phyloP scores from a whole-genome alignment of 176 grass and related monocot species.

The Paspalum notatum region DNA sequence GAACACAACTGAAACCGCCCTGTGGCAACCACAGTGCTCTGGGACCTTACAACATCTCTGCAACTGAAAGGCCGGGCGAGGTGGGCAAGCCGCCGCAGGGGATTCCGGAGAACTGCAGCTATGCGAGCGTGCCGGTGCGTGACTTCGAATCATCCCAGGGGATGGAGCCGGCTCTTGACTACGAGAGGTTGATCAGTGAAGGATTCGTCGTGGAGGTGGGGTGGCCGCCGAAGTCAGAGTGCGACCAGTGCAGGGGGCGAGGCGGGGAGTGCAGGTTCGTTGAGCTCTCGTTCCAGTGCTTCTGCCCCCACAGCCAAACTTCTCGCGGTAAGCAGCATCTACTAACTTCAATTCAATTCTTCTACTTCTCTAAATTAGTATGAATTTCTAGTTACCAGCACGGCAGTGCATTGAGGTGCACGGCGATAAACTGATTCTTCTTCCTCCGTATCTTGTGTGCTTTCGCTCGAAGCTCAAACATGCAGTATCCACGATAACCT shows the following conservation, averaged over 20 bases:
- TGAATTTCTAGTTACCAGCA: no score
- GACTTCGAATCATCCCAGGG: not conserved
- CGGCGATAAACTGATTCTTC: no score
- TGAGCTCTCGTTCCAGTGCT: constrained; percentile 28
- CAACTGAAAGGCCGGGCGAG: no score
- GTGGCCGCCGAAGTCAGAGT: not conserved
- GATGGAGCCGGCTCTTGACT: not conserved
- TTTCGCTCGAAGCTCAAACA: not conserved
- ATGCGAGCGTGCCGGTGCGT: constrained; percentile 22
- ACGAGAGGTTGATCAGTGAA: not conserved
- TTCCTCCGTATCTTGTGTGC: not conserved
- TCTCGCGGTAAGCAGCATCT: not conserved
- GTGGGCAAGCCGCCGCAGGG: not conserved
- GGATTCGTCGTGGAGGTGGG: constrained; percentile 58
- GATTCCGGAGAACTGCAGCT: not conserved
- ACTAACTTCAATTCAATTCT: not conserved
- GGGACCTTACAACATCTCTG: not conserved
- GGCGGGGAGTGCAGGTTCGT: constrained; percentile 56
- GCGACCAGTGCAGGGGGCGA: constrained; percentile 10
- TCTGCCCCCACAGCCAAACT: constrained; percentile 33
- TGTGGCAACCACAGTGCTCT: not conserved
- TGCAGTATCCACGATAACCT: no score
- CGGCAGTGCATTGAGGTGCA: no score
- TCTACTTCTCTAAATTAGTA: no score
- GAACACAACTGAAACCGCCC: no score